phyloP scores from a whole-genome alignment of 2,329 filamentous ascomycete species.

The Talaromyces sp. region DNA sequence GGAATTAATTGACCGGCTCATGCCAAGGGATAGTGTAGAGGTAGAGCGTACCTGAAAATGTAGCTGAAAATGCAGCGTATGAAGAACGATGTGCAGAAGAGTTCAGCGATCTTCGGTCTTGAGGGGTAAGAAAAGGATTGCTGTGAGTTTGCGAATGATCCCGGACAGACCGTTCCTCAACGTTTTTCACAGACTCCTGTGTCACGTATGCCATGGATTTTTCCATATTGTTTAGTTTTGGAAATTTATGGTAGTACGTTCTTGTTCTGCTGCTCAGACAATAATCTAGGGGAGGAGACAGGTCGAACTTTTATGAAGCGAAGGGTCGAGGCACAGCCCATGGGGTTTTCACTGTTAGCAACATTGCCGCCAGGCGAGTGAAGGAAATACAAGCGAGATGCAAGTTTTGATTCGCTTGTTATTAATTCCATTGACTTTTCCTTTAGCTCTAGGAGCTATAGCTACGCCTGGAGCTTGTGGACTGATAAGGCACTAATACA shows the following conservation, averaged over 20 bases:
- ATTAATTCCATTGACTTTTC: not conserved
- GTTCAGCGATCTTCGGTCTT: slow-evolving; percentile 9
- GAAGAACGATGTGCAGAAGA: slow-evolving; percentile 6
- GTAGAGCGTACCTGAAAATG: slow-evolving; percentile 3
- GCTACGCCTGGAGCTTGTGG: not conserved
- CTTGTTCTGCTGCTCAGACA: not conserved
- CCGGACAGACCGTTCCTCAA: not conserved
- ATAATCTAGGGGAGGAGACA: not conserved
- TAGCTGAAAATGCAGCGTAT: not conserved
- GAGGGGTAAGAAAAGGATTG: slow-evolving; percentile 10
- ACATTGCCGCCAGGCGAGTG: not conserved
- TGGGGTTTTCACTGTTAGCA: not conserved
- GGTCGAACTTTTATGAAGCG: not conserved
- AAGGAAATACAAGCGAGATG: not conserved
- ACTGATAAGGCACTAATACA: not conserved
- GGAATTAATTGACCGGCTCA: not conserved
- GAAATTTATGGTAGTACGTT: not conserved
- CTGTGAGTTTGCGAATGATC: not conserved
- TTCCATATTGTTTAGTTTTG: not conserved
- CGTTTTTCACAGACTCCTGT: not conserved
- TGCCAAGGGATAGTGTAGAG: not conserved
- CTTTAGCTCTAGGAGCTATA: not conserved
- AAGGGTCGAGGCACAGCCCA: not conserved
- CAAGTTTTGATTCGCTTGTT: not conserved
- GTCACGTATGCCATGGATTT: not conserved